Percentiles rank a stretch among this genome's conserved stretches.
phyloP scores from a whole-genome alignment of 805 yeast species.

The Monosporozyma siamensis region DNA sequence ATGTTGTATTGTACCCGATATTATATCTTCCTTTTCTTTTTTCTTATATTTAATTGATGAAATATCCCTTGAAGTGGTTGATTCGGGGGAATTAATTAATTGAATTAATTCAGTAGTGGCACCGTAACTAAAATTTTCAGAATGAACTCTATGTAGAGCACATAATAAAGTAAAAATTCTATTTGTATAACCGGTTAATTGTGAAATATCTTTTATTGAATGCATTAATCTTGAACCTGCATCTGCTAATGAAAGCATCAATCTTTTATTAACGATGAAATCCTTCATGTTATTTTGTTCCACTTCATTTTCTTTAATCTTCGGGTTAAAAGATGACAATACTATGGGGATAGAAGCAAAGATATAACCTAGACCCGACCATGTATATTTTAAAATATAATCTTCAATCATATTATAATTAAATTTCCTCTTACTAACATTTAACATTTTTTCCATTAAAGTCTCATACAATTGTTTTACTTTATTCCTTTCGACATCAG shows the following conservation, averaged over 20 bases:
- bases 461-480: constrained; percentile 49
- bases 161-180: constrained; percentile 68
- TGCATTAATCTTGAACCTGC: constrained; percentile 93
- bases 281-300: constrained; percentile 67
- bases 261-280: constrained; percentile 81
- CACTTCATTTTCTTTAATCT: constrained; percentile 13
- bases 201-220: constrained; percentile 87
- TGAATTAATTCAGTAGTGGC: constrained; percentile 7
- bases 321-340: constrained; percentile 38
- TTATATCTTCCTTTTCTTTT: constrained; percentile 34
- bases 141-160: constrained; percentile 77
- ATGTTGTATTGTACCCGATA: constrained; percentile 72
- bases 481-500: constrained; percentile 62
- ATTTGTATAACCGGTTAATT: constrained; percentile 82
- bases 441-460: constrained; percentile 45
- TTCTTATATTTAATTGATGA: background rate
- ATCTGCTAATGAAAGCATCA: constrained; percentile 85
- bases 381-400: constrained; percentile 77
- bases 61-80: background rate
- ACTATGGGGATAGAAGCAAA: constrained; percentile 87
- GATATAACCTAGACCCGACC: constrained; percentile 93
- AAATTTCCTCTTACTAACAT: constrained; percentile 50
- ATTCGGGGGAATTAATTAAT: too few relatives aligned
- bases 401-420: constrained; percentile 71
- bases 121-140: constrained; percentile 36